phyloP scores from a whole-genome alignment of 495 filamentous ascomycete genomes.

The Viridothelium virens region DNA sequence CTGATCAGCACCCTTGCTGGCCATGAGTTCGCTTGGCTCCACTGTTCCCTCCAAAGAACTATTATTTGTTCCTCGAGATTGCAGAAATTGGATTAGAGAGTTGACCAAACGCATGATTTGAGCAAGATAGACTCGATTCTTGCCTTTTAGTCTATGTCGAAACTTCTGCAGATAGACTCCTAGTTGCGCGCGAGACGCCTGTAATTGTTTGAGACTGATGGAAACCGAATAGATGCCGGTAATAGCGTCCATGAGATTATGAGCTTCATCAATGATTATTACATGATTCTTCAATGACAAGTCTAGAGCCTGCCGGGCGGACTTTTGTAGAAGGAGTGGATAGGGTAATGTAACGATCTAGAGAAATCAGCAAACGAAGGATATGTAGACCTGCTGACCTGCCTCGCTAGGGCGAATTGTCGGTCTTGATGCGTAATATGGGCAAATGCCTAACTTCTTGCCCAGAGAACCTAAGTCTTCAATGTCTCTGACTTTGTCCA shows the following conservation, averaged over 20 bases:
- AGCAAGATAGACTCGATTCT: conserved; percentile 85
- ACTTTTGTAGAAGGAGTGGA: conserved; percentile 79
- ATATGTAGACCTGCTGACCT: conserved; percentile 18
- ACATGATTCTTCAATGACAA: conserved; percentile 81
- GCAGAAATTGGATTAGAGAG: conserved; percentile 61
- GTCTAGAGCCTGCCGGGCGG: conserved; percentile 77
- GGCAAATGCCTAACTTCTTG: conserved; percentile 73
- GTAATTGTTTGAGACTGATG: conserved; percentile 63
- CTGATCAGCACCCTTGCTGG: conserved; percentile 84
- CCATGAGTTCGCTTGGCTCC: conserved; percentile 59
- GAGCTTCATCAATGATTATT: conserved; percentile 91
- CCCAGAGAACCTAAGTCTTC: conserved; percentile 80
- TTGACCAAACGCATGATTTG: conserved; percentile 75
- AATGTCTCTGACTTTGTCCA: conserved; percentile 85
- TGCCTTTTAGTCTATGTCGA: conserved; percentile 77
- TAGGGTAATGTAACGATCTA: conserved; percentile 93
- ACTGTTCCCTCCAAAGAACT: conserved; percentile 55
- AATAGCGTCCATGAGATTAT: conserved; percentile 95
- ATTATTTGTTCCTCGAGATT: conserved; percentile 34
- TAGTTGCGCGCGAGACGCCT: conserved; percentile 62
- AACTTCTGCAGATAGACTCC: conserved; percentile 80
- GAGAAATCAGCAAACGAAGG: neutral
- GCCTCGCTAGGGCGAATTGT: conserved; percentile 75
- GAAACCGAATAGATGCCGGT: conserved; percentile 76
- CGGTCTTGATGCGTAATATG: conserved; percentile 86